These are phyloP conservation scores for Clarkia xantiana DNA, from an alignment of 345 rosid species.

Conservation along the genomic window DNA sequence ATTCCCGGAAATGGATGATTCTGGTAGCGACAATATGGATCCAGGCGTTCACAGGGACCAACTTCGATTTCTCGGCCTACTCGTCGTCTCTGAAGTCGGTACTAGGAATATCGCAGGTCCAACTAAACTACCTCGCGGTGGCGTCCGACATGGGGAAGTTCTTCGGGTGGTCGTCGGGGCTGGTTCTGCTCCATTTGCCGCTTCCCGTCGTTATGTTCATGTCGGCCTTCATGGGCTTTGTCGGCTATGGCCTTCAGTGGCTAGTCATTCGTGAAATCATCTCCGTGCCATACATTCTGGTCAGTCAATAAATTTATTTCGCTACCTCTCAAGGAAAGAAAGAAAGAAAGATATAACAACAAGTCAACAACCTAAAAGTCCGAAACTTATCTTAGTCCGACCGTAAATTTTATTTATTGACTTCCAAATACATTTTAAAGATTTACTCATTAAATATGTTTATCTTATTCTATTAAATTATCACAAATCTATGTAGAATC, in stretches of 20 bases:
- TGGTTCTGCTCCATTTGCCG: conserved; percentile 63
- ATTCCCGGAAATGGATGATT: conserved; percentile 85
- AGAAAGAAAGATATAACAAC: too few species aligned
- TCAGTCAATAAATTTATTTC: conserved; percentile 13
- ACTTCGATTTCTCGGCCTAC: conserved; percentile 85
- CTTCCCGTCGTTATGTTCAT: conserved; percentile 58
- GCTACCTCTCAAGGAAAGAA: too few species aligned
- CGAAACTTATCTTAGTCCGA: too few species aligned
- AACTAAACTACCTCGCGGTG: conserved; percentile 67
- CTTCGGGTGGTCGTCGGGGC: conserved; percentile 87
- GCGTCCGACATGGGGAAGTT: conserved; percentile 88
- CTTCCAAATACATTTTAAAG: too few species aligned
- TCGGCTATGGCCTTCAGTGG: conserved; percentile 78
- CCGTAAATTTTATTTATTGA: too few species aligned
- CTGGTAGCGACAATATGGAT: conserved; percentile 81
- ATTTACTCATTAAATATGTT: too few species aligned
- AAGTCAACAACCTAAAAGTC: too few species aligned
- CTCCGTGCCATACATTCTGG: conserved; percentile 71
- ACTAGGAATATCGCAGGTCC: conserved; percentile 71
- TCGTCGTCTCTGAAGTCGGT: conserved; percentile 64
- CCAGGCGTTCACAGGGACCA: conserved; percentile 90
- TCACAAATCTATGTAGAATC: too few species aligned
- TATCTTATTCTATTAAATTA: too few species aligned
- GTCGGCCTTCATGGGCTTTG: conserved; percentile 72
- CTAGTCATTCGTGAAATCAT: conserved; percentile 45